phyloP scores from a whole-genome alignment of 345 rosid species.

The Clausena lansium region DNA sequence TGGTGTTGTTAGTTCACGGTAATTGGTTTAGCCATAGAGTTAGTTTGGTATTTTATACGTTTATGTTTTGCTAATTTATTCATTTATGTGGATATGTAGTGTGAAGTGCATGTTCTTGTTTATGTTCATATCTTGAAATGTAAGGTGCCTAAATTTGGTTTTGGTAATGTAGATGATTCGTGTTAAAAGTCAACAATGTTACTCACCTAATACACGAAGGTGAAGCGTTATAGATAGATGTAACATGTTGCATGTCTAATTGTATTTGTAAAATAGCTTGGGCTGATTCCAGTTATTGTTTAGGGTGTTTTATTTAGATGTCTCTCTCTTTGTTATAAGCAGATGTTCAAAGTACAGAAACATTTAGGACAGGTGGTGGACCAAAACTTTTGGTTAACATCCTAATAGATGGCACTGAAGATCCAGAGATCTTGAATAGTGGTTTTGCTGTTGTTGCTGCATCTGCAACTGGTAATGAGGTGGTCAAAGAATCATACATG shows the following conservation, averaged over 20 bases:
- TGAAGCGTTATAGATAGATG: too few relatives aligned
- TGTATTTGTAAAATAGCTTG: neutral
- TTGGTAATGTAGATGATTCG: neutral
- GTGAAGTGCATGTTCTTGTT: neutral
- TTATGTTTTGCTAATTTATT: neutral
- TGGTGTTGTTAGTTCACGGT: constrained; percentile 68
- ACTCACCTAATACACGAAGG: neutral
- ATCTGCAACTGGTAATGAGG: constrained; percentile 82
- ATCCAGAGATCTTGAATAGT: constrained; percentile 44
- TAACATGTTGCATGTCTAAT: neutral
- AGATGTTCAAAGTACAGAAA: constrained; percentile 75
- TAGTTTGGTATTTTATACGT: neutral
- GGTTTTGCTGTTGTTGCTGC: constrained; percentile 73
- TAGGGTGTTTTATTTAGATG: neutral
- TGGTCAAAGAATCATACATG: constrained; percentile 76
- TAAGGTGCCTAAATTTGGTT: neutral
- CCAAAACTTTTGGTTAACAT: constrained; percentile 50
- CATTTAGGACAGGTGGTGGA: constrained; percentile 54
- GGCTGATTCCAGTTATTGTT: neutral
- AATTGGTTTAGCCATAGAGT: neutral
- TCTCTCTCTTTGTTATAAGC: constrained; percentile 14
- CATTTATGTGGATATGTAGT: neutral
- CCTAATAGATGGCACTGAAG: constrained; percentile 42
- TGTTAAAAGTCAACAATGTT: neutral
- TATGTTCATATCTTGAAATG: neutral